A percentile compares a stretch with the other conserved stretches of the same genome.
These are phyloP conservation scores for Picea glauca DNA, from an alignment of 75 land plant genomes.

Conservation along the genomic window DNA sequence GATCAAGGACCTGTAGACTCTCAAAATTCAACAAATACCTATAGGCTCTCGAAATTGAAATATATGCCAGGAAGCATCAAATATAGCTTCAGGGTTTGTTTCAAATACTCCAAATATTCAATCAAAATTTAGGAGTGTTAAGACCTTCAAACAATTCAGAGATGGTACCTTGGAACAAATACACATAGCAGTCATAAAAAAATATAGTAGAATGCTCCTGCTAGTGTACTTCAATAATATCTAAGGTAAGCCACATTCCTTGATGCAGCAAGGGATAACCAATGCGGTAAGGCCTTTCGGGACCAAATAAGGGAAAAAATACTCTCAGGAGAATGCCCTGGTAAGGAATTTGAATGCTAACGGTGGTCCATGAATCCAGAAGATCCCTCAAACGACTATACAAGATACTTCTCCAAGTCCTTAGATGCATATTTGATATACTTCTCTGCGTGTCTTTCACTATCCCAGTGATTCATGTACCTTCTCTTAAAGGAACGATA, in stretches of 20 bases:
- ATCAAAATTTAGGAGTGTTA: not conserved
- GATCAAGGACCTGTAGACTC: no score
- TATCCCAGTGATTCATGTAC: conserved; percentile 53
- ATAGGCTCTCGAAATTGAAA: no score
- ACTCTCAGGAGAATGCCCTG: not conserved
- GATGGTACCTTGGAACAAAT: not conserved
- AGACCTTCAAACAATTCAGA: not conserved
- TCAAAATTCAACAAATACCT: no score
- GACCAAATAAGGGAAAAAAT: not conserved
- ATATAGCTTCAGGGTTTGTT: not conserved
- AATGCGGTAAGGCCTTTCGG: no score
- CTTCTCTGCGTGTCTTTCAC: conserved; percentile 59
- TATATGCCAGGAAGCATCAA: no score
- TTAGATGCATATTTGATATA: conserved; percentile 82
- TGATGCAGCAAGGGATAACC: no score
- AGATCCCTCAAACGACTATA: conserved; percentile 64
- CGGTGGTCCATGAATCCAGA: conserved; percentile 20
- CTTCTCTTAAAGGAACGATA: conserved; percentile 84
- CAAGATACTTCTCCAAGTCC: conserved; percentile 56
- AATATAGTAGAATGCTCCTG: no score
- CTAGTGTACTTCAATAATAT: no score
- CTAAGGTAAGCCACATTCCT: no score
- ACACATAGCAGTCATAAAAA: no score
- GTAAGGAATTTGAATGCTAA: not conserved
- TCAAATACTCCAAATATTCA: not conserved